A percentile compares a stretch with the other conserved stretches of the same genome.
phyloP scores from a whole-genome alignment of 2,329 filamentous ascomycete genomes.

The Neofusicoccum parvum region DNA sequence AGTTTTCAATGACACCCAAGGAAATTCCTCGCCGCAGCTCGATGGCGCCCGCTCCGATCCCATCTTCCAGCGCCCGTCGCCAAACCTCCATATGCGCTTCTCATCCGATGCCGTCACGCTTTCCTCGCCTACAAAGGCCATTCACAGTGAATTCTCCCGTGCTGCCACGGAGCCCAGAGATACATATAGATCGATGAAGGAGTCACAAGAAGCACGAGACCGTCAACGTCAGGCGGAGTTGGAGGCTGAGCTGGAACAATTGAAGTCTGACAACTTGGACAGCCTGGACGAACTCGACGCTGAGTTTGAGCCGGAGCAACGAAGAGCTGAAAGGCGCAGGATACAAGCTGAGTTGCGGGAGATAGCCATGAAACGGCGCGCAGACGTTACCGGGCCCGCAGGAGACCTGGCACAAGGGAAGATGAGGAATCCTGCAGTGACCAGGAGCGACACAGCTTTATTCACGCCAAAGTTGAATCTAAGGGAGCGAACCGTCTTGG shows the following conservation, averaged over 20 bases:
- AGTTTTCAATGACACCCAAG: conserved; percentile 49
- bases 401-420: conserved; percentile 27
- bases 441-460: conserved; percentile 25
- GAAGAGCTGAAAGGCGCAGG: conserved; percentile 28
- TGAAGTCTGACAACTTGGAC: conserved; percentile 23
- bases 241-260: conserved; percentile 11
- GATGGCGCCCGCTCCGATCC: conserved; percentile 45
- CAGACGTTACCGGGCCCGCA: neutral
- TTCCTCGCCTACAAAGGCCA: conserved; percentile 43
- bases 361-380: neutral
- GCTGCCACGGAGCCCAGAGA: conserved; percentile 45
- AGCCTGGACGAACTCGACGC: conserved; percentile 26
- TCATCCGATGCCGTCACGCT: conserved; percentile 40
- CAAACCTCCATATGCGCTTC: conserved; percentile 40
- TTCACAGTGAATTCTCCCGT: conserved; percentile 25
- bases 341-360: neutral
- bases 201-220: conserved; percentile 46
- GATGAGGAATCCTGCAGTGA: conserved; percentile 10
- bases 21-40: conserved; percentile 45
- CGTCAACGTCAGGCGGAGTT: conserved; percentile 24
- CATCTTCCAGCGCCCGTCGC: conserved; percentile 48
- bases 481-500: conserved; percentile 24
- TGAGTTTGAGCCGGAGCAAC: conserved; percentile 28
- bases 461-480: conserved; percentile 32
- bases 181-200: conserved; percentile 47